Evolutionary conservation across 1,139 yeast species (phyloP).

Genomic region (Maudiozyma humilis): DNA sequence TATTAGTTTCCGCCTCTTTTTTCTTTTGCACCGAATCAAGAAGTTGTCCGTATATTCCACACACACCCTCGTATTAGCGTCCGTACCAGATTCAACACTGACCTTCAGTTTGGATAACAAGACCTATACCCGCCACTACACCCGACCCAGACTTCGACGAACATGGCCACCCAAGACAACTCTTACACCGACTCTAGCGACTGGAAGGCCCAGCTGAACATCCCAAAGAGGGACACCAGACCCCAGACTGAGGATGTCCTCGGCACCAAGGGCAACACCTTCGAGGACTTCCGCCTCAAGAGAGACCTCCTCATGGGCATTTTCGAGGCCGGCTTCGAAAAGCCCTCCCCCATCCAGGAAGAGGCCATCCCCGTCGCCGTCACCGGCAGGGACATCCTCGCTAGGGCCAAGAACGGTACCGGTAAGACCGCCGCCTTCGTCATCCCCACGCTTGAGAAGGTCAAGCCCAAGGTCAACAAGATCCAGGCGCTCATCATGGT

Average conservation of each 20-base stretch:
- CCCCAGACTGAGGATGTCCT: constrained; percentile 96
- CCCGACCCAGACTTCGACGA: constrained; percentile 1
- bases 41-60: neutral
- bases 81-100: neutral
- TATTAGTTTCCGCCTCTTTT: neutral
- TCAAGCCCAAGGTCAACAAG: constrained; percentile 74
- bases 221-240: constrained; percentile 79
- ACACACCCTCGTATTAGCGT: neutral
- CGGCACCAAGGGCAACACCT: constrained; percentile 80
- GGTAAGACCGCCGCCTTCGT: constrained; percentile 97
- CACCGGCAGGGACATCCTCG: constrained; percentile 91
- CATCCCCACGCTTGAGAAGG: constrained; percentile 75
- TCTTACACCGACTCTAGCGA: constrained; percentile 12
- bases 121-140: neutral
- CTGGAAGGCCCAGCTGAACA: constrained; percentile 69
- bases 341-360: constrained; percentile 97
- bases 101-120: neutral
- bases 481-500: constrained; percentile 85
- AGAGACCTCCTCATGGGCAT: constrained; percentile 96
- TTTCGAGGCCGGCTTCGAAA: constrained; percentile 97
- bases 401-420: constrained; percentile 97
- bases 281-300: constrained; percentile 86
- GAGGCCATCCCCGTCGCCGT: constrained; percentile 94
- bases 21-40: neutral
- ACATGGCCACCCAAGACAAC: constrained; percentile 1